A percentile compares a stretch with the other conserved stretches of the same genome.
Conservation (phyloP, 495 filamentous ascomycete genomes). For the Aspergillus carlsbadensis region DNA sequence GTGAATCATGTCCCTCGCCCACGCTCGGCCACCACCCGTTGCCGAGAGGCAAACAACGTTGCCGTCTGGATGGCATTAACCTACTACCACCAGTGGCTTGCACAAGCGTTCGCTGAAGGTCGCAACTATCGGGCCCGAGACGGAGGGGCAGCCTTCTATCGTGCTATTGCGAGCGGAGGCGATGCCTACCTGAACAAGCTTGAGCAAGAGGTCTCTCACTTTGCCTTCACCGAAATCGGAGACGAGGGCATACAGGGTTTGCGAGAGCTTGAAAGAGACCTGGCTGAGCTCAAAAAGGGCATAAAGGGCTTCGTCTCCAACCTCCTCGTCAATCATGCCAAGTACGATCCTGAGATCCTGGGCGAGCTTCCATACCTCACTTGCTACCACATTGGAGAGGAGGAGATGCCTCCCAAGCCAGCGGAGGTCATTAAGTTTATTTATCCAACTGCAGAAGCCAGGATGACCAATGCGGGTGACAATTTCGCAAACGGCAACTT, state of each 20-base stretch:
- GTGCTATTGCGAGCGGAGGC: conserved; percentile 19
- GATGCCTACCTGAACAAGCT: conserved; percentile 23
- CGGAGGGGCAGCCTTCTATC: conserved; percentile 35
- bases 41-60: conserved; percentile 27
- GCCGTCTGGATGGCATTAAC: conserved; percentile 33
- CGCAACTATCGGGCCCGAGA: conserved; percentile 23
- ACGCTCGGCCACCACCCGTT: not conserved
- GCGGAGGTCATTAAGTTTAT: too few species aligned
- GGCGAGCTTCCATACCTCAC: conserved; percentile 34
- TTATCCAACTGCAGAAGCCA: not conserved
- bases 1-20: conserved; percentile 19
- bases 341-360: conserved; percentile 17
- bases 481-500: not conserved
- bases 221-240: conserved; percentile 20
- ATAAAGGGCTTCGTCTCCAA: conserved; percentile 19
- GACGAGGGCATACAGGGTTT: conserved; percentile 23
- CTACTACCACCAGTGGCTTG: conserved; percentile 31
- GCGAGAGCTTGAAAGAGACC: conserved; percentile 34
- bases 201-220: conserved; percentile 6
- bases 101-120: conserved; percentile 13
- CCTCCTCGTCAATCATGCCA: conserved; percentile 23
- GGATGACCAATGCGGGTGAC: not conserved
- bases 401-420: conserved; percentile 31
- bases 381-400: conserved; percentile 27
- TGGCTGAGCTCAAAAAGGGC: conserved; percentile 45